Evolutionary conservation across 345 rosid species (phyloP).

Genomic region (Eucalyptus regnans): DNA sequence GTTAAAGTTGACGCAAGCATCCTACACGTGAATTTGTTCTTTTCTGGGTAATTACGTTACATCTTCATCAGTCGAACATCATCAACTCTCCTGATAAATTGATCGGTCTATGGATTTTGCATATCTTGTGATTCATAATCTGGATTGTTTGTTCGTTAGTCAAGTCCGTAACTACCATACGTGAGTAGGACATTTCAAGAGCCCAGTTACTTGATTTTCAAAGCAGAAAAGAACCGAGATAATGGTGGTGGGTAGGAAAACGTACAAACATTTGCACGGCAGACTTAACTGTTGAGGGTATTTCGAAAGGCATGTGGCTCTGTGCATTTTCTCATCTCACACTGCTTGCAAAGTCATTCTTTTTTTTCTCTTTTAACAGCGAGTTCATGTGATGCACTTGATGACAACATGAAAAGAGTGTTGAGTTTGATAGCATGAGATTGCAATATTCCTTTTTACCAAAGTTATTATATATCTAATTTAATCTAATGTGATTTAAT

Average conservation of each 20-base stretch:
- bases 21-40: too few species aligned
- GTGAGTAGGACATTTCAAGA: background rate
- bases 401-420: too few species aligned
- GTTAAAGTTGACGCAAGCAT: background rate
- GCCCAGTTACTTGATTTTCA: too few species aligned
- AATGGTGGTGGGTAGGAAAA: too few species aligned
- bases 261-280: too few species aligned
- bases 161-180: accelerated
- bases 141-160: background rate
- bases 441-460: background rate
- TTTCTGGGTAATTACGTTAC: too few species aligned
- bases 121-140: too few species aligned
- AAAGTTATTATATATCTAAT: background rate
- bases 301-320: background rate
- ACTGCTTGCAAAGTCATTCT: background rate
- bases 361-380: background rate
- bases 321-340: background rate
- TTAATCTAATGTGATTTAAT: background rate
- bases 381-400: too few species aligned
- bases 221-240: too few species aligned
- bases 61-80: background rate
- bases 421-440: too few species aligned
- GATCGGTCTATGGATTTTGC: background rate
- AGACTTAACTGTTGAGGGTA: background rate
- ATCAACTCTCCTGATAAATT: background rate